These are phyloP conservation scores for Phialophora verrucosa DNA, from an alignment of 2,329 filamentous ascomycete genomes.

Conservation along the genomic window DNA sequence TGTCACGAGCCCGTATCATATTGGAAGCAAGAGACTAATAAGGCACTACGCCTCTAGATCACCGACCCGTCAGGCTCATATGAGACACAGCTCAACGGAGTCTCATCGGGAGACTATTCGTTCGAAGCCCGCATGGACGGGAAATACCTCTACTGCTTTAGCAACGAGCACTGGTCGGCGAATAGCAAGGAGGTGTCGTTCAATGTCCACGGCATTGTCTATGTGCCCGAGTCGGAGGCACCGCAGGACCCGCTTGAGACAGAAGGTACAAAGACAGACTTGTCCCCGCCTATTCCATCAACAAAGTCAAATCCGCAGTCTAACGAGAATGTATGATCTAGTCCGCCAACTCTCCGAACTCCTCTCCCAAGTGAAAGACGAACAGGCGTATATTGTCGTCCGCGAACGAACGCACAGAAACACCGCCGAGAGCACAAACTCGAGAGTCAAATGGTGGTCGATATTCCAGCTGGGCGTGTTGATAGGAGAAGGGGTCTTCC, in stretches of 20 bases:
- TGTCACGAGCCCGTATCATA: conserved; percentile 3
- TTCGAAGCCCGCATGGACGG: conserved; percentile 87
- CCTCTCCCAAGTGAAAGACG: conserved; percentile 90
- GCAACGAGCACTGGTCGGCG: conserved; percentile 97
- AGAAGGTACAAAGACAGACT: conserved; percentile 66
- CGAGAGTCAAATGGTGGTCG: conserved; percentile 99
- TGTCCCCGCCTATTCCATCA: background rate
- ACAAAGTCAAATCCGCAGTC: background rate
- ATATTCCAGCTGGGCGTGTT: conserved; percentile 91
- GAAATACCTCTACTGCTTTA: conserved; percentile 96
- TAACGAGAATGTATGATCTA: conserved; percentile 45
- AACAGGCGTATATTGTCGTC: conserved; percentile 95
- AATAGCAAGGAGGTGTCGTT: conserved; percentile 98
- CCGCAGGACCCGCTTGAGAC: conserved; percentile 85
- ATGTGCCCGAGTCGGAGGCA: conserved; percentile 86
- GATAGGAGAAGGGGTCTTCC: conserved; percentile 90
- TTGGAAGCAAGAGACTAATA: background rate
- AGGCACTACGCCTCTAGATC: conserved; percentile 61
- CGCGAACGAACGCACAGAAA: conserved; percentile 96
- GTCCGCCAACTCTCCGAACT: conserved; percentile 84
- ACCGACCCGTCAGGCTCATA: conserved; percentile 76
- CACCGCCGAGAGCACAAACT: conserved; percentile 97
- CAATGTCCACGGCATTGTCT: conserved; percentile 98
- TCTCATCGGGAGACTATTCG: conserved; percentile 90
- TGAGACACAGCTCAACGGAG: conserved; percentile 77